Evolutionary conservation across 768 basidiomycete genomes (phyloP), one percentile per base, ranked within the genome.

Genomic region (Suillus weaverae): DNA sequence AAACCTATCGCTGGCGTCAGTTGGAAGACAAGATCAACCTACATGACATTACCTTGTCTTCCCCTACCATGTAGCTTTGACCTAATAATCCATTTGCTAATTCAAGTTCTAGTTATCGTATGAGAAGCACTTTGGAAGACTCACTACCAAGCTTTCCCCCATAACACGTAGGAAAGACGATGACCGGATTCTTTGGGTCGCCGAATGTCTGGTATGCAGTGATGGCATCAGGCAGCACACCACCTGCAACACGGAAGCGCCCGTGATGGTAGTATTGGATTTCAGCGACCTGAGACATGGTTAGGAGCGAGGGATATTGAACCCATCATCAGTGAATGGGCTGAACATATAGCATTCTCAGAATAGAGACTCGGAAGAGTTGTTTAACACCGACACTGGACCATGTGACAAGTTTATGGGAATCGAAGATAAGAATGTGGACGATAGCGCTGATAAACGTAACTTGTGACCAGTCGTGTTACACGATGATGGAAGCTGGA

Each of bases 191-290:
- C 20, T 71, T 70, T 2, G 80, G 78, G 67, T 84, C 73, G 18
- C 86, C 86, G 65, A 85, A 86, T 0, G 85, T 86, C 60, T 84
- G 77, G 68, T 84, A 87, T 22, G 86, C 86, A n/a, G 86, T 87
- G 32, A 86, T 69, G 7, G 86, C 85, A 63, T 86, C 80, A 4
- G 86, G 85, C 22, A 87, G 71, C 4, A 83, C 74, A 14, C 86
- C 86, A 10, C 86, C 86, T 62, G 81, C 72, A 43, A 86, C 81
- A 20, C 70, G 76, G 69, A 86, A 82, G 30, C 85, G 81, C 8
- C 85, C 86, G 61, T 87, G 86, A 67, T 81, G 82, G 66, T 85
- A 81, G 70, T 80, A 81, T 64, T 83, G 78, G 2, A 80, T 83
- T n/a, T 76, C 63, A 20, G 72, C 62, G 63, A 38, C 67, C 62